phyloP scores from a whole-genome alignment of 2,329 filamentous ascomycete species.

The Neoarthrinium moseri region DNA sequence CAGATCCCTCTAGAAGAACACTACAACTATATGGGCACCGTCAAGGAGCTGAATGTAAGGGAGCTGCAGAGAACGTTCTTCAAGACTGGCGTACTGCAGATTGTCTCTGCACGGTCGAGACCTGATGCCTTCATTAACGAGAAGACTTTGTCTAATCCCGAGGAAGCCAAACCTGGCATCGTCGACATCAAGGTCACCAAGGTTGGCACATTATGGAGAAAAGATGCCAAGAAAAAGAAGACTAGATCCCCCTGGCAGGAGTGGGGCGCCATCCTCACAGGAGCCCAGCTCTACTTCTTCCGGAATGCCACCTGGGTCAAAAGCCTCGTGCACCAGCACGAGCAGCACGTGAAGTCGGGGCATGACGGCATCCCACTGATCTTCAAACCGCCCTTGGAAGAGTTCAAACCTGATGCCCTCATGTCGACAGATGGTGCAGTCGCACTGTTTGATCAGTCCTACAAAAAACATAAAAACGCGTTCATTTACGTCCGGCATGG shows the following conservation, averaged over 20 bases:
- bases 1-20: conserved; percentile 89
- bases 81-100: conserved; percentile 87
- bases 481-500: conserved; percentile 88
- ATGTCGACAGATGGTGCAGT: conserved; percentile 95
- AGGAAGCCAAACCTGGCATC: conserved; percentile 85
- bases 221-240: conserved; percentile 91
- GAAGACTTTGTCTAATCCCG: conserved; percentile 78
- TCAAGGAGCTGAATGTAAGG: conserved; percentile 72
- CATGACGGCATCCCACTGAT: conserved; percentile 75
- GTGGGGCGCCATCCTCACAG: conserved; percentile 94
- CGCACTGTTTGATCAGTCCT: conserved; percentile 79
- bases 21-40: conserved; percentile 82
- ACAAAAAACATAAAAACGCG: conserved; percentile 94
- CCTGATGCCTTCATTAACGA: conserved; percentile 95
- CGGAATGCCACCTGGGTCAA: conserved; percentile 92
- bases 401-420: conserved; percentile 91
- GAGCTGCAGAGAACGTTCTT: conserved; percentile 87
- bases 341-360: conserved; percentile 75
- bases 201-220: conserved; percentile 91
- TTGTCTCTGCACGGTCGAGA: conserved; percentile 88
- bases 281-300: conserved; percentile 97
- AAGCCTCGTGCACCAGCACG: conserved; percentile 83
- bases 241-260: conserved; percentile 96
- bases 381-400: conserved; percentile 84
- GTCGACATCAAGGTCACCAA: conserved; percentile 98